Percentiles rank a stretch among this genome's conserved stretches.
These are phyloP conservation scores for Corynascus novoguineensis DNA, from an alignment of 495 filamentous ascomycete species.

Conservation along the genomic window DNA sequence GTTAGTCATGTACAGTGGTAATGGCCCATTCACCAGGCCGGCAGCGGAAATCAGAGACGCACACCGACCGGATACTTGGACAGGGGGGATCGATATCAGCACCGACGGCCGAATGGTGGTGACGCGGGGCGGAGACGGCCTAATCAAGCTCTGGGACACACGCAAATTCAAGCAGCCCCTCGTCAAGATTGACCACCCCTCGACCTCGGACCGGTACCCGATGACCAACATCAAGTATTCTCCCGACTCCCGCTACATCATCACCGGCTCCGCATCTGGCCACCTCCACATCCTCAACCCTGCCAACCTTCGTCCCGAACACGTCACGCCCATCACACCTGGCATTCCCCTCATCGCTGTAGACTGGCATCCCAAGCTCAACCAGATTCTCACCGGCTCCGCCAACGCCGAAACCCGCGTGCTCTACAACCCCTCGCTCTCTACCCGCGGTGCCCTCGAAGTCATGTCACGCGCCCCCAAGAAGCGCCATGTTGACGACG, in stretches of 20 bases:
- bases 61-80: slow-evolving; percentile 82
- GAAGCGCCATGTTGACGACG: slow-evolving; percentile 89
- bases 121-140: slow-evolving; percentile 81
- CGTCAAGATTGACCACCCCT: slow-evolving; percentile 68
- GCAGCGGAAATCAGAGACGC: slow-evolving; percentile 81
- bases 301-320: slow-evolving; percentile 75
- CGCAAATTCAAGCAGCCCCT: slow-evolving; percentile 90
- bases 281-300: slow-evolving; percentile 91
- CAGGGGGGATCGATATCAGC: slow-evolving; percentile 87
- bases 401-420: slow-evolving; percentile 83
- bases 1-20: slow-evolving; percentile 84
- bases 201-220: slow-evolving; percentile 76
- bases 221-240: slow-evolving; percentile 86
- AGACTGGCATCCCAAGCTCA: slow-evolving; percentile 88
- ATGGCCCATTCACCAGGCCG: slow-evolving; percentile 81
- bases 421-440: slow-evolving; percentile 81
- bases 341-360: slow-evolving; percentile 76
- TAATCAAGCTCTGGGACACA: slow-evolving; percentile 87
- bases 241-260: slow-evolving; percentile 69
- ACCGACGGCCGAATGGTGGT: slow-evolving; percentile 82
- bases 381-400: slow-evolving; percentile 92
- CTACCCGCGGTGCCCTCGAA: slow-evolving; percentile 71
- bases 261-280: slow-evolving; percentile 83
- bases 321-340: slow-evolving; percentile 78
- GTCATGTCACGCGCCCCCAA: slow-evolving; percentile 94